Evolutionary conservation across 805 yeast genomes (phyloP).

Genomic region (Priceomyces carsonii): DNA sequence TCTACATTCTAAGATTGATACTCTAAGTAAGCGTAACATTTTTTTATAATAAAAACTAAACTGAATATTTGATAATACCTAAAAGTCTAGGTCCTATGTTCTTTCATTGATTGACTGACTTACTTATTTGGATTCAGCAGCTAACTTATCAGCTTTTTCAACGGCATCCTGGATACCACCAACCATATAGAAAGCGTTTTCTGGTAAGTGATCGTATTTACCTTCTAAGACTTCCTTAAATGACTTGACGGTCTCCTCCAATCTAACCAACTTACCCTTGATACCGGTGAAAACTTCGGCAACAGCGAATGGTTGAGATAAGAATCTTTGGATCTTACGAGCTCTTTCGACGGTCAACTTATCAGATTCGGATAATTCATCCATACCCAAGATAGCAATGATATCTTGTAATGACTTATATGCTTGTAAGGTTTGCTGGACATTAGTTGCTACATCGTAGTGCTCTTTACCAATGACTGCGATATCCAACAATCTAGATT

Average conservation of each 20-base stretch:
- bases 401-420: slow-evolving; percentile 99
- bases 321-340: slow-evolving; percentile 99
- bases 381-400: slow-evolving; percentile 99
- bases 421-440: slow-evolving; percentile 98
- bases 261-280: slow-evolving; percentile 95
- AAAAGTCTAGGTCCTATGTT: slow-evolving; percentile 11
- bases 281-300: slow-evolving; percentile 99
- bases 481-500: slow-evolving; percentile 97
- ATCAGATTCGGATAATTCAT: slow-evolving; percentile 98
- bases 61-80: slow-evolving; percentile 11
- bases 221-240: slow-evolving; percentile 98
- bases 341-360: slow-evolving; percentile 99
- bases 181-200: slow-evolving; percentile 99
- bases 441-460: slow-evolving; percentile 90
- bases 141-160: slow-evolving; percentile 89
- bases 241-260: slow-evolving; percentile 90
- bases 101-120: slow-evolving; percentile 8
- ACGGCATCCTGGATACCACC: slow-evolving; percentile 99
- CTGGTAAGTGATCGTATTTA: slow-evolving; percentile 98
- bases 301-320: slow-evolving; percentile 99
- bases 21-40: slow-evolving; percentile 13
- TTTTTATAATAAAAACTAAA: slow-evolving; percentile 10
- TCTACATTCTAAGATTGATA: too few species aligned
- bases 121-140: slow-evolving; percentile 79
- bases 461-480: slow-evolving; percentile 98